Evolutionary conservation across 331 rosid genomes (phyloP), one percentile per base, ranked within the genome.

Genomic region (Stylosanthes scabra): DNA sequence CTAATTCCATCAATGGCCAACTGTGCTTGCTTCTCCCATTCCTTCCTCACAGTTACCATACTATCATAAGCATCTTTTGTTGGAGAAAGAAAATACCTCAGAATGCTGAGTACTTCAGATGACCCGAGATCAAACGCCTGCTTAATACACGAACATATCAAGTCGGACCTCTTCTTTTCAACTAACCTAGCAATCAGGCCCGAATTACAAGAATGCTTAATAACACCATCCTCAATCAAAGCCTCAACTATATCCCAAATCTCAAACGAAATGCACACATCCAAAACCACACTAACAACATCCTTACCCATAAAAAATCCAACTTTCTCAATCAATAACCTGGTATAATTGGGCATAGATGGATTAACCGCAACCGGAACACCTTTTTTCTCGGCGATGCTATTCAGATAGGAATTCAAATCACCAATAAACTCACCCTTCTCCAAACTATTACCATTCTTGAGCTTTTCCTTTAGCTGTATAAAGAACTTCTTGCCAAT

Each of bases 1-100:
- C 74, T 77, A 15, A 81, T 88, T 81, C 65, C 86, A 77, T 79
- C 86, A 60, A 83, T 77, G 14, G 94, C 96, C 15, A 72, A 81
- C 76, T 86, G 28, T 52, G 91, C 89, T 68, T 89, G 97, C 42
- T 71, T 76, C 84, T 89, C 89, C 97, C 98, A 93, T 47, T 86
- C 96, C 75, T 82, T 86, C 84, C 90, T 87, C 88, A 91, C 83
- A 64, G 59, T 71, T 39, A 59, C 14, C 82, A 82, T 83, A 74
- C 83, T 78, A 29, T 2, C 44, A 73, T 66, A 59, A 62, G 83
- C 87, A 62, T 75, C 90, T 63, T 77, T 84, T 2, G 83, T 72
- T 0, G 88, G 88, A 81, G 81, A 74, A 74, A 93, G 93, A 82
- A 93, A 89, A 74, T 87, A 84, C 87, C 87, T 89, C 83, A 89